These are phyloP conservation scores for Hypomyces perniciosus DNA, from an alignment of 2,329 filamentous ascomycete species.

Conservation along the genomic window DNA sequence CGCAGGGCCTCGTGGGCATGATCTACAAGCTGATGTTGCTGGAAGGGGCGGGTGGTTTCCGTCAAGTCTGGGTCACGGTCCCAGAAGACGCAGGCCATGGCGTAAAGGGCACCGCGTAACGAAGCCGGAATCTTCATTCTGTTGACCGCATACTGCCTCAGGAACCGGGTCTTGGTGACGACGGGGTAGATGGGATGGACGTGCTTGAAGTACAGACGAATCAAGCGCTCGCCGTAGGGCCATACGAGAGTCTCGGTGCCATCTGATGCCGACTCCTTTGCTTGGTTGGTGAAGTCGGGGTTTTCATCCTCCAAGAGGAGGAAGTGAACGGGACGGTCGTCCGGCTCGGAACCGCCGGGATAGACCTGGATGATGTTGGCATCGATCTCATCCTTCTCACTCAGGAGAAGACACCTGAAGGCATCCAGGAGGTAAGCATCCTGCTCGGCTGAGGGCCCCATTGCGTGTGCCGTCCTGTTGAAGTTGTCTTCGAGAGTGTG, in stretches of 20 bases:
- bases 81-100: constrained; percentile 39
- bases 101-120: constrained; percentile 39
- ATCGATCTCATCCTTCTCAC: constrained; percentile 38
- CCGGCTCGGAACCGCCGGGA: constrained; percentile 26
- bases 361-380: constrained; percentile 40
- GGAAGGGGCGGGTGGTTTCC: constrained; percentile 27
- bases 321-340: constrained; percentile 40
- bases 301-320: constrained; percentile 39
- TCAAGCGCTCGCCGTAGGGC: constrained; percentile 34
- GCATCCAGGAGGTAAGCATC: constrained; percentile 41
- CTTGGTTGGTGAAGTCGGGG: constrained; percentile 35
- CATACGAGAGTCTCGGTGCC: constrained; percentile 37
- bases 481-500: constrained; percentile 38
- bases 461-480: constrained; percentile 37
- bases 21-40: constrained; percentile 36
- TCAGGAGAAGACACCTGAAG: constrained; percentile 41
- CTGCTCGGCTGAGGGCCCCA: constrained; percentile 41
- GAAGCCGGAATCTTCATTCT: constrained; percentile 38
- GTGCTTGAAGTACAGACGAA: constrained; percentile 40
- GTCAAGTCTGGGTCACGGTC: constrained; percentile 27
- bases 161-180: constrained; percentile 39
- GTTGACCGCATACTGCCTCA: constrained; percentile 31
- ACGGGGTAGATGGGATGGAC: constrained; percentile 40
- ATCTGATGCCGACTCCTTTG: constrained; percentile 33
- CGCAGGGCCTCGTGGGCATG: constrained; percentile 37